Evolutionary conservation across 768 basidiomycete genomes (phyloP).

Genomic region (Hericium coralloides): DNA sequence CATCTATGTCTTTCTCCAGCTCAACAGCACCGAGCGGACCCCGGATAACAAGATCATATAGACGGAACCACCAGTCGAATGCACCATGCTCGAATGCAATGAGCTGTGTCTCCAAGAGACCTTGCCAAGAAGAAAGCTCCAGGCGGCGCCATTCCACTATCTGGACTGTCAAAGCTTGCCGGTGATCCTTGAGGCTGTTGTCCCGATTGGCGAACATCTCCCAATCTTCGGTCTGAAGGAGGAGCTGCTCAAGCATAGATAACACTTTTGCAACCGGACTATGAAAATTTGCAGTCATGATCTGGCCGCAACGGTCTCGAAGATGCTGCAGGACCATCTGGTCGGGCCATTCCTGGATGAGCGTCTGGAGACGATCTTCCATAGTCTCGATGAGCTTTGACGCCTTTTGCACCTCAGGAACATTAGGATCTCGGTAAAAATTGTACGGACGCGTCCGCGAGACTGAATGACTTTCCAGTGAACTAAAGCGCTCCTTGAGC

Average conservation of each 20-base stretch:
- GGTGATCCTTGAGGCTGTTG: slow-evolving; percentile 66
- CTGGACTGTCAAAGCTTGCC: slow-evolving; percentile 53
- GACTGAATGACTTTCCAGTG: slow-evolving; percentile 20
- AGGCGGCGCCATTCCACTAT: slow-evolving; percentile 88
- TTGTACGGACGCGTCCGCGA: slow-evolving; percentile 34
- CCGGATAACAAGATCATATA: slow-evolving; percentile 72
- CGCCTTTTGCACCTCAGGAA: slow-evolving; percentile 59
- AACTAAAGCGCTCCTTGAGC: slow-evolving; percentile 33
- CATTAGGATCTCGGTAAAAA: slow-evolving; percentile 79
- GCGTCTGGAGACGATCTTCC: slow-evolving; percentile 37
- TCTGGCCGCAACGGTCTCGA: slow-evolving; percentile 53
- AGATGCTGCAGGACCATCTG: slow-evolving; percentile 95
- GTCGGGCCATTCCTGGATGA: slow-evolving; percentile 87
- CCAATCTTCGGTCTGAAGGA: slow-evolving; percentile 91
- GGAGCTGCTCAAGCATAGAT: slow-evolving; percentile 73
- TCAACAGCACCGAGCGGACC: slow-evolving; percentile 45
- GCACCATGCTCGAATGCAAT: slow-evolving; percentile 32
- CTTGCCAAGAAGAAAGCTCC: slow-evolving; percentile 84
- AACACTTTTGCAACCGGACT: slow-evolving; percentile 79
- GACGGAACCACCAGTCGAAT: slow-evolving; percentile 83
- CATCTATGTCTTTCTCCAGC: slow-evolving; percentile 22
- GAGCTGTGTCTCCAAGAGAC: slow-evolving; percentile 65
- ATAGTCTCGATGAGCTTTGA: slow-evolving; percentile 42
- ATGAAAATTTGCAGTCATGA: slow-evolving; percentile 50
- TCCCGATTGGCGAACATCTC: slow-evolving; percentile 91